phyloP scores from a whole-genome alignment of 208 protist genomes.

The Novymonas esmeraldas region DNA sequence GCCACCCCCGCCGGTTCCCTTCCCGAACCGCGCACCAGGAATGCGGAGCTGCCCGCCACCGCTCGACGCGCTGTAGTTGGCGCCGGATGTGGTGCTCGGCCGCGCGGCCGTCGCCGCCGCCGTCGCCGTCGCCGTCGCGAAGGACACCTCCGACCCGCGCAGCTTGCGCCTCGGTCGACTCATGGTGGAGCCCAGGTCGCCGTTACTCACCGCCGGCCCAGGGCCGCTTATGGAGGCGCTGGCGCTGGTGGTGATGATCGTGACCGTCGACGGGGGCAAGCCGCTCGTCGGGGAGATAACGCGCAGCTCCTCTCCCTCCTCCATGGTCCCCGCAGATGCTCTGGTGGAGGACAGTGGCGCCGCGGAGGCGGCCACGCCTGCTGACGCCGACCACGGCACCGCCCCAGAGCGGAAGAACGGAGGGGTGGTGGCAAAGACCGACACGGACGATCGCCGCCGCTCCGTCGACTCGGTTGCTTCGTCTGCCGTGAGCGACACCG shows the following conservation, averaged over 20 bases:
- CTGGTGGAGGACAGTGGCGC: not conserved
- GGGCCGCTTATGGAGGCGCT: too few species aligned
- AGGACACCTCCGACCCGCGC: slow-evolving; percentile 5
- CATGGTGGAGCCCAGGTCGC: not conserved
- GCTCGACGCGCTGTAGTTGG: not conserved
- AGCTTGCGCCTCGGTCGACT: not conserved
- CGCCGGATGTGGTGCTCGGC: too few species aligned
- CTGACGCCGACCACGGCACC: too few species aligned
- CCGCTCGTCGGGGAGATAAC: not conserved
- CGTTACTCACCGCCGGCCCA: not conserved
- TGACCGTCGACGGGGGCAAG: not conserved
- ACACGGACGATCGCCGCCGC: not conserved
- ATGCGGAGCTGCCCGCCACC: not conserved
- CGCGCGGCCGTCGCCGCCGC: too few species aligned
- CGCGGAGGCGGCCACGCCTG: not conserved
- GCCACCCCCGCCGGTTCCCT: not conserved
- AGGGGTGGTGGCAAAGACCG: not conserved
- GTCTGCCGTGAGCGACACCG: not conserved
- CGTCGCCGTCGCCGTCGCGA: not conserved
- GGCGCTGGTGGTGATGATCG: not conserved
- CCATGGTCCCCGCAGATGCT: not conserved
- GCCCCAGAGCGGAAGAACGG: not conserved
- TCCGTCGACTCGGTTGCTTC: not conserved
- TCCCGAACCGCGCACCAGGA: not conserved
- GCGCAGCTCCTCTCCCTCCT: not conserved